Evolutionary conservation across 257 asterid genomes (phyloP).

Genomic region (Scutellaria barbata): DNA sequence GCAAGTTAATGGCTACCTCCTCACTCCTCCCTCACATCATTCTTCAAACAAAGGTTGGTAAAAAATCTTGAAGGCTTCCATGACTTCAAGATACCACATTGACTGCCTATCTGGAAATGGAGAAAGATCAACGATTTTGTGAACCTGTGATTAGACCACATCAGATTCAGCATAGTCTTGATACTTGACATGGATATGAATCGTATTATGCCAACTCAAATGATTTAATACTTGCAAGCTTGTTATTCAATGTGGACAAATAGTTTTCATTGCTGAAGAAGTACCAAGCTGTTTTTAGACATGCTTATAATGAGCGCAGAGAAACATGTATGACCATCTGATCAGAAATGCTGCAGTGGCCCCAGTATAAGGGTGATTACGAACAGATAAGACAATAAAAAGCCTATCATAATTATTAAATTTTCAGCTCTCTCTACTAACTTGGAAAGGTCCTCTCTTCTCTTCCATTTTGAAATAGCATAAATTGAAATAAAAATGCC

Average conservation of each 20-base stretch:
- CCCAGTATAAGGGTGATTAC: background rate
- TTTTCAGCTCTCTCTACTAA: constrained; percentile 3
- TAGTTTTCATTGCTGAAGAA: background rate
- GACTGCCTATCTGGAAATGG: constrained; percentile 80
- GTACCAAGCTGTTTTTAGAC: constrained; percentile 8
- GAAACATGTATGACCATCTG: constrained; percentile 1
- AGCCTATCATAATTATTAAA: background rate
- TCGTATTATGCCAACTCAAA: constrained; percentile 13
- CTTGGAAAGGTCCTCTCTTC: background rate
- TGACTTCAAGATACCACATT: constrained; percentile 95
- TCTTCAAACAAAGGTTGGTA: constrained; percentile 60
- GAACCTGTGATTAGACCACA: constrained; percentile 62
- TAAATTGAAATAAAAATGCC: background rate
- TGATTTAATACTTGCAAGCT: background rate
- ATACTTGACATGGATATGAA: constrained; percentile 5
- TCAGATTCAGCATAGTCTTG: constrained; percentile 3
- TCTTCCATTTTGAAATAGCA: background rate
- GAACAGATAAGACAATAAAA: constrained; percentile 1
- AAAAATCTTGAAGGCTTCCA: constrained; percentile 81
- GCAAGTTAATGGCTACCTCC: background rate
- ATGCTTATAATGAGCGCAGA: background rate
- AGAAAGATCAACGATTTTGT: constrained; percentile 89
- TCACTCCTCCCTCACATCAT: constrained; percentile 34
- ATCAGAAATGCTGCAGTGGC: background rate
- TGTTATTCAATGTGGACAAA: background rate